Base-by-base conservation (phyloP, 495 filamentous ascomycete species). In the Daldinia loculata region DNA sequence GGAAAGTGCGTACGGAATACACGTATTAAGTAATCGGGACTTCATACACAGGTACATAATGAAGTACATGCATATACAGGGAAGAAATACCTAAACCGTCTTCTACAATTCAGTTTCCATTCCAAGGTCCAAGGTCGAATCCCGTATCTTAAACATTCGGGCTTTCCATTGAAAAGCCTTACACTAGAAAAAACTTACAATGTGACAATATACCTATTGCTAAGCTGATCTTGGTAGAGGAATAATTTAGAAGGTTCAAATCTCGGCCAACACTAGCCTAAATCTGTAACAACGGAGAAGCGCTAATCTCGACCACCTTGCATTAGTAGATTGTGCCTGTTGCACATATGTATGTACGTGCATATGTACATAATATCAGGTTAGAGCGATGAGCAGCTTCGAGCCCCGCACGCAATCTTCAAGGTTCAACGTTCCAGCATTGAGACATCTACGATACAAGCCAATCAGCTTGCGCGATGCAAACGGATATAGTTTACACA, bases 261-360 rank as follows among this genome's bases (percentile, higher is more conserved):
- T 48, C 50, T 64, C 53, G 60, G 55, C 34, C 43, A 59, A 41
- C 24, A 50, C 27, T 68, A 43, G 53, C 30, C 29, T 36, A 50
- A 48, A 45, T 66, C 67, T 70, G 62, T 70, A 71, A 71, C 57
- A 24, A 53, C 68, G 51, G 58, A 62, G 50, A 36, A 41, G 50
- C 68, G 63, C 68, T 66, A 71, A 66, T 63, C 57, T 58, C 29
- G 27, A 63, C 56, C 62, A 71, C 68, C 68, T 63, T 65, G 63
- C 68, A 62, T 66, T 71, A 71, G 68, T 30, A 24, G 12, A 61
- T 61, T 65, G 43, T 43, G 38, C 24, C 30, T 56, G 50, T 30
- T 53, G 50, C 12, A 53, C 26, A 17, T 53, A 53, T 30, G 26
- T 29, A 56, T 32, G 53, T 56, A 56, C 53, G 53, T 36, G 53